Evolutionary conservation across 805 yeast genomes (phyloP), one percentile per base, ranked within the genome.

Genomic region (Teunomyces aglyptinius): DNA sequence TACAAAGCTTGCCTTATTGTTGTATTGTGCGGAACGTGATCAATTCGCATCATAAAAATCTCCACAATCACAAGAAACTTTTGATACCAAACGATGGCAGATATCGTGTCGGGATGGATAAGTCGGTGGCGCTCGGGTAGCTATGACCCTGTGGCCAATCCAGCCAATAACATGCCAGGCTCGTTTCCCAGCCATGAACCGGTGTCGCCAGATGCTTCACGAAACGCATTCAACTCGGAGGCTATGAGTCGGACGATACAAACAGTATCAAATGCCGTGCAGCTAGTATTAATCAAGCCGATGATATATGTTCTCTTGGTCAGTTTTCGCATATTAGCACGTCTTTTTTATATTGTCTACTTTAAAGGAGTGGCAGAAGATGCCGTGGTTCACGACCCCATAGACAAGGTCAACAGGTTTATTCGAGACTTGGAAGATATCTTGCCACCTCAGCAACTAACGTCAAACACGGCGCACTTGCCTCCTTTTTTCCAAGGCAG

Each of bases 401-500:
- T 75, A 15, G 77, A 77, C 45, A 68, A 75, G 35, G 86, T 81
- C 1, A 70, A 75, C 44, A 67, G 73, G 48, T 81, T 83, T 54
- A 69, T 75, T 24, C 62, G 75, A 18, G 73, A 70, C 18, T 73
- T 84, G 43, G 83, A 81, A 56, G 83, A 80, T 26, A 64, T 57
- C 42, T 52, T 69, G 22, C 51, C 59, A 22, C 66, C 67, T 1
- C 51, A 65, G 49, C 54, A 55, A 29, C 51, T 45, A 6, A 40
- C 44, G 2, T 19, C 45, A 6, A 48, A 38, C 3, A 8, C 41
- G 13, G 13, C 40, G 7, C 36, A 45, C 19, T 55, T 69, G 44
- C 75, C 75, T 43, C 77, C 66, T 43, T 83, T 87, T 54, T 76
- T 79, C 47, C 82, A 81, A 55, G 90, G 90, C 12, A 85, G 95